phyloP scores from a whole-genome alignment of 176 grass and related monocot genomes.

The Neostapfia colusana region DNA sequence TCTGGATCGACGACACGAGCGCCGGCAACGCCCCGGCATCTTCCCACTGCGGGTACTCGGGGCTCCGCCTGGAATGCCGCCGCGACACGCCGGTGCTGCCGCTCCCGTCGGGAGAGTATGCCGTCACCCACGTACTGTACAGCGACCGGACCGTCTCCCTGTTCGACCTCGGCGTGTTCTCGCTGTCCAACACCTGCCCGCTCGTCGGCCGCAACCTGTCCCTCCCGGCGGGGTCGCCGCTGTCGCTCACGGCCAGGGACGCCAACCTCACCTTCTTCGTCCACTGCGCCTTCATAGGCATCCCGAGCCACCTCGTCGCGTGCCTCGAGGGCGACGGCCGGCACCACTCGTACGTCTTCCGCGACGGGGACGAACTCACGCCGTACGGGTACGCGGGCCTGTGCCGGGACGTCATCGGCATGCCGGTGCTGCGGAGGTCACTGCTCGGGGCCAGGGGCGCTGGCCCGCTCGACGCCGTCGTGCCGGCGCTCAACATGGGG shows the following conservation, averaged over 20 bases:
- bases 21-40: not conserved
- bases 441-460: not conserved
- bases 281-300: conserved; percentile 43
- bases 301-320: conserved; percentile 40
- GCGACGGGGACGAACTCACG: conserved; percentile 43
- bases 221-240: conserved; percentile 9
- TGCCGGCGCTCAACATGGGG: conserved; percentile 56
- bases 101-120: conserved; percentile 53
- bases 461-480: conserved; percentile 34
- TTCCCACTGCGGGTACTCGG: conserved; percentile 47
- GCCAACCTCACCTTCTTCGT: conserved; percentile 55
- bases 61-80: conserved; percentile 36
- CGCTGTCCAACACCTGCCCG: conserved; percentile 46
- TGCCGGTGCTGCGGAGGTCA: conserved; percentile 49
- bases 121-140: conserved; percentile 47
- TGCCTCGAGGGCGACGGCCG: conserved; percentile 55
- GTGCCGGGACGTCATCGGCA: conserved; percentile 39
- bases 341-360: conserved; percentile 61
- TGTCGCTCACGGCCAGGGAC: conserved; percentile 38
- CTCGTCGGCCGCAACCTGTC: conserved; percentile 48
- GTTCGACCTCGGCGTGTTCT: conserved; percentile 48
- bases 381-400: conserved; percentile 1
- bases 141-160: conserved; percentile 38
- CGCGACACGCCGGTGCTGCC: conserved; percentile 39
- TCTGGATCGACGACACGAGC: conserved; percentile 39